A percentile compares a stretch with the other conserved stretches of the same genome.
These are phyloP conservation scores for Melaleuca quinquenervia DNA, from an alignment of 345 rosid genomes.

Conservation along the genomic window DNA sequence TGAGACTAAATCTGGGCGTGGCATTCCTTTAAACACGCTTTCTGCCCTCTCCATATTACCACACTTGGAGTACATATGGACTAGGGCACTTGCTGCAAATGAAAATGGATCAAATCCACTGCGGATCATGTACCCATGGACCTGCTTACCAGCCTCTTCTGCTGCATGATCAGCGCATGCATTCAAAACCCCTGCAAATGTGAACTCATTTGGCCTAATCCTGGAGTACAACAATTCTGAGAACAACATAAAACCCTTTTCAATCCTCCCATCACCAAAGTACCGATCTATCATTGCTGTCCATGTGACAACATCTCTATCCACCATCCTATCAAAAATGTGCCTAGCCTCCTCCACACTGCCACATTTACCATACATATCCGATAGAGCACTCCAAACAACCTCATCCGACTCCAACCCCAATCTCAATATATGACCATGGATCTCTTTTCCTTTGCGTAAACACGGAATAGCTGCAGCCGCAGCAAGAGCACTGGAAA, in stretches of 20 bases:
- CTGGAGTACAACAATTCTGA: slow-evolving; percentile 39
- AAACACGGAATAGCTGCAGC: slow-evolving; percentile 48
- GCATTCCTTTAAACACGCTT: slow-evolving; percentile 41
- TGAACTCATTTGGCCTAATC: slow-evolving; percentile 60
- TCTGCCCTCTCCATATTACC: slow-evolving; percentile 60
- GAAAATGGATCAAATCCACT: slow-evolving; percentile 45
- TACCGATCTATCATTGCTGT: slow-evolving; percentile 76
- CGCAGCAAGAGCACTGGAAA: slow-evolving; percentile 70
- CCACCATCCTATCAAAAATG: slow-evolving; percentile 49
- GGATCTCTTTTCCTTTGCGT: slow-evolving; percentile 64
- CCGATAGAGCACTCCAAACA: slow-evolving; percentile 80
- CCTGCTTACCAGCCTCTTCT: slow-evolving; percentile 70
- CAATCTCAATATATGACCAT: slow-evolving; percentile 50
- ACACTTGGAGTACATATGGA: slow-evolving; percentile 81
- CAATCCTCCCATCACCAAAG: slow-evolving; percentile 49
- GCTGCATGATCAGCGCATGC: slow-evolving; percentile 56
- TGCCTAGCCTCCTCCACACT: slow-evolving; percentile 58
- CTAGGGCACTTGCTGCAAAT: slow-evolving; percentile 74
- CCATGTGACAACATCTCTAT: slow-evolving; percentile 80
- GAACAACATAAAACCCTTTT: slow-evolving; percentile 62
- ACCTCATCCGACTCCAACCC: slow-evolving; percentile 80
- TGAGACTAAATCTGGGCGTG: slow-evolving; percentile 51
- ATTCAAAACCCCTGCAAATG: slow-evolving; percentile 69
- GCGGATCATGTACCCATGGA: slow-evolving; percentile 73
- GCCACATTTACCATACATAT: slow-evolving; percentile 89